Percentiles rank a stretch among this genome's conserved stretches.
Conservation (phyloP, 1,284 basidiomycete species). For the Heterobasidion occidentale region DNA sequence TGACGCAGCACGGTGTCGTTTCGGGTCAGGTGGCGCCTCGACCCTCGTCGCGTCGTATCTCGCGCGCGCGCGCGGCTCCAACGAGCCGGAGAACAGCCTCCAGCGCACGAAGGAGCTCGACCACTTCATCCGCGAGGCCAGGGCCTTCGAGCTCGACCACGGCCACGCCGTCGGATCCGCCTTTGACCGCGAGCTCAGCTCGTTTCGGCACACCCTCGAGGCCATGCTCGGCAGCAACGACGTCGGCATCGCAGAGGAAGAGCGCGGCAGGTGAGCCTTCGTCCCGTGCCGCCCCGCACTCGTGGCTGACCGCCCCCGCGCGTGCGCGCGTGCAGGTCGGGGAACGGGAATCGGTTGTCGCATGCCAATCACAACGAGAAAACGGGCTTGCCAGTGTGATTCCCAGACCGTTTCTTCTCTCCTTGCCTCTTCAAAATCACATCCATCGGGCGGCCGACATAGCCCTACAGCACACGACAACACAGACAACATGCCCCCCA, state of each 20-base stretch:
- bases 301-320: too few species aligned
- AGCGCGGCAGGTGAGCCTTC: neutral
- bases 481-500: too few species aligned
- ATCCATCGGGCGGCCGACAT: too few species aligned
- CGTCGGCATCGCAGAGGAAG: constrained; percentile 10
- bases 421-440: too few species aligned
- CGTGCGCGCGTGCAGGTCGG: too few species aligned
- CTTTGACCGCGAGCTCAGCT: constrained; percentile 16
- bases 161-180: constrained; percentile 30
- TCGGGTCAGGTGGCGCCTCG: constrained; percentile 35
- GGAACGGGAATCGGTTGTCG: too few species aligned
- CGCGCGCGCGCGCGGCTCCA: constrained; percentile 56
- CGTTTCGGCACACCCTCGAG: constrained; percentile 24
- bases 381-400: too few species aligned
- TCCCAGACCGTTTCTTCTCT: too few species aligned
- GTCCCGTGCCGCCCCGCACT: too few species aligned
- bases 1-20: neutral
- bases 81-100: constrained; percentile 55
- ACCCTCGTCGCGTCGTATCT: constrained; percentile 65
- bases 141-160: constrained; percentile 48
- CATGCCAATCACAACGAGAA: too few species aligned
- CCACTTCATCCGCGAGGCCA: constrained; percentile 51
- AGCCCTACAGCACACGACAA: too few species aligned
- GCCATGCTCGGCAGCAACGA: constrained; percentile 20
- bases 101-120: constrained; percentile 50